A percentile compares a stretch with the other conserved stretches of the same genome.
Evolutionary conservation across 768 basidiomycete genomes (phyloP).

Genomic region (Dacryopinax primogenitus): DNA sequence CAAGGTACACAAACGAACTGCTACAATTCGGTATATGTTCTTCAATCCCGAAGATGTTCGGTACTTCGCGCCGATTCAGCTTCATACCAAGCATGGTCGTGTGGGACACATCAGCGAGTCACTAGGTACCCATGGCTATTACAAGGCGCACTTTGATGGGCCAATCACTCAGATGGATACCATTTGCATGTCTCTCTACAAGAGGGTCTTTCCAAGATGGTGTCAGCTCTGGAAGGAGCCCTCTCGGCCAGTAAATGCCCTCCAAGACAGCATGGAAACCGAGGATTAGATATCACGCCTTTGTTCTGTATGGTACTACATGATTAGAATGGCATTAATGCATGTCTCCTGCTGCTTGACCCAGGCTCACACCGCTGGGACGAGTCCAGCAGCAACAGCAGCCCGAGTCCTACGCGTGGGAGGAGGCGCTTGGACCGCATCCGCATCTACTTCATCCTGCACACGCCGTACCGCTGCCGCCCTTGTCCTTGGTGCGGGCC

Average conservation of each 20-base stretch:
- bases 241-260: neutral
- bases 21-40: constrained; percentile 97
- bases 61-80: constrained; percentile 87
- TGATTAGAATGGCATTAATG: too few relatives aligned
- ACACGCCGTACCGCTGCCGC: neutral
- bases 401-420: neutral
- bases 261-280: neutral
- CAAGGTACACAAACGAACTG: constrained; percentile 93
- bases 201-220: constrained; percentile 88
- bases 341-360: too few relatives aligned
- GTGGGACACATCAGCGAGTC: constrained; percentile 82
- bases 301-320: too few relatives aligned
- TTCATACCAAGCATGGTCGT: constrained; percentile 83
- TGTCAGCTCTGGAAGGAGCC: constrained; percentile 37
- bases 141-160: constrained; percentile 91
- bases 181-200: constrained; percentile 89
- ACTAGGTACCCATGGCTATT: constrained; percentile 93
- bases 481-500: neutral
- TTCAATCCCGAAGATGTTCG: constrained; percentile 87
- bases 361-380: too few relatives aligned
- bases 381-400: neutral
- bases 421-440: neutral
- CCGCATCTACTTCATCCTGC: neutral
- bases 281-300: neutral
- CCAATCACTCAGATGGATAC: constrained; percentile 95